A percentile compares a stretch with the other conserved stretches of the same genome.
Conservation (phyloP, 1,284 basidiomycete species). For the Cystobasidium pallidum region DNA sequence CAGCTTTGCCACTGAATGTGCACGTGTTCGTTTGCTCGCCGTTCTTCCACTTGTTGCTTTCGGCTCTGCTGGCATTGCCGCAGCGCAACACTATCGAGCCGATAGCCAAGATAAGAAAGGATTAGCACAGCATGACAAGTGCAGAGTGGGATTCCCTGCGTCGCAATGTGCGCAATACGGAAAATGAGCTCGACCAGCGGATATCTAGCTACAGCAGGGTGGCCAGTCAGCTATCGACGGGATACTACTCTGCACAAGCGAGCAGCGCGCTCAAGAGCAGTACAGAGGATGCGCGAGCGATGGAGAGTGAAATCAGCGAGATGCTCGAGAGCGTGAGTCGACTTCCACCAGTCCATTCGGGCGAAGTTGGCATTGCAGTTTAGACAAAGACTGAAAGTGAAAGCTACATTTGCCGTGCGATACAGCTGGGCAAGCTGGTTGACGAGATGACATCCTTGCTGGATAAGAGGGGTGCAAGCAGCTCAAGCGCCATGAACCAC, state of each 20-base stretch:
- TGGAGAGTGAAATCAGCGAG: conserved; percentile 81
- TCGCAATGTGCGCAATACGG: conserved; percentile 38
- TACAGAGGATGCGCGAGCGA: conserved; percentile 51
- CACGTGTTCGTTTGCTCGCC: no score
- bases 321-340: conserved; percentile 76
- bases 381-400: no score
- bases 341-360: no score
- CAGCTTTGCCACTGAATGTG: no score
- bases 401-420: no score
- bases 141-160: conserved; percentile 43
- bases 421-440: conserved; percentile 78
- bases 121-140: conserved; percentile 9
- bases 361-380: no score
- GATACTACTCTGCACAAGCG: conserved; percentile 51
- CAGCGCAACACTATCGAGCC: no score
- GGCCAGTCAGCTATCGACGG: conserved; percentile 70
- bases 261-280: conserved; percentile 46
- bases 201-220: conserved; percentile 85
- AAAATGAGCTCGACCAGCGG: conserved; percentile 72
- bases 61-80: no score
- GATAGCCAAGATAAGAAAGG: no score
- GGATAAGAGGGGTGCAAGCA: conserved; percentile 70
- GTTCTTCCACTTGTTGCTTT: no score
- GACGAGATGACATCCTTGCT: conserved; percentile 71
- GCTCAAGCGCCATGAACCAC: conserved; percentile 82